Evolutionary conservation across 1,139 yeast genomes (phyloP).

Genomic region (Candida gigantensis): DNA sequence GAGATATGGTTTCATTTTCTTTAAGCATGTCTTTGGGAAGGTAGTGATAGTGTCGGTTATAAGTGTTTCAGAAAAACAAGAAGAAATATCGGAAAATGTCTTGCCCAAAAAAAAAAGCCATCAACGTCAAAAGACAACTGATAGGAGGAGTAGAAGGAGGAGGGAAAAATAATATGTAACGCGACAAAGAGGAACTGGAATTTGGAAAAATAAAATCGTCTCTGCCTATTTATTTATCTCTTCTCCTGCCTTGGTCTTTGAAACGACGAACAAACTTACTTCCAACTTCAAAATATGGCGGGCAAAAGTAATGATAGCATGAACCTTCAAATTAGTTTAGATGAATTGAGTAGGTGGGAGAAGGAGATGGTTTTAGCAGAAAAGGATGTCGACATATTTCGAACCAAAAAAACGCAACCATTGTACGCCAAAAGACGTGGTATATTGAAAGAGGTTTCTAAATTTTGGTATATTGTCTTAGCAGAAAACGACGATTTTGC

Average conservation of each 20-base stretch:
- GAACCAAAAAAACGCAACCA: constrained; percentile 51
- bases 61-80: no score
- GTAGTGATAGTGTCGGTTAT: background rate
- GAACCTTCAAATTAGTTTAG: constrained; percentile 19
- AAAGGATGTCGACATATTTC: constrained; percentile 50
- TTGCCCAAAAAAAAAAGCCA: background rate
- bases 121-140: no score
- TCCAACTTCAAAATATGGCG: constrained; percentile 4
- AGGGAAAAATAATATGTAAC: no score
- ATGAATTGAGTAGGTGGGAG: constrained; percentile 55
- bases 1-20: constrained; percentile 41
- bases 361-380: constrained; percentile 56
- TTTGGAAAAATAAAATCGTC: no score
- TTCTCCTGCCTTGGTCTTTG: no score
- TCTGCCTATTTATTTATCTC: no score
- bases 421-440: constrained; percentile 52
- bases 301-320: constrained; percentile 8
- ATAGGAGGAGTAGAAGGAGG: no score
- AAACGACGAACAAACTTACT: no score
- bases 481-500: constrained; percentile 78
- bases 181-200: no score
- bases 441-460: constrained; percentile 51
- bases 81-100: background rate
- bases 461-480: constrained; percentile 75
- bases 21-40: constrained; percentile 21